Base-by-base conservation (phyloP, 352 stramenopile species). In the Sclerospora graminicola region DNA sequence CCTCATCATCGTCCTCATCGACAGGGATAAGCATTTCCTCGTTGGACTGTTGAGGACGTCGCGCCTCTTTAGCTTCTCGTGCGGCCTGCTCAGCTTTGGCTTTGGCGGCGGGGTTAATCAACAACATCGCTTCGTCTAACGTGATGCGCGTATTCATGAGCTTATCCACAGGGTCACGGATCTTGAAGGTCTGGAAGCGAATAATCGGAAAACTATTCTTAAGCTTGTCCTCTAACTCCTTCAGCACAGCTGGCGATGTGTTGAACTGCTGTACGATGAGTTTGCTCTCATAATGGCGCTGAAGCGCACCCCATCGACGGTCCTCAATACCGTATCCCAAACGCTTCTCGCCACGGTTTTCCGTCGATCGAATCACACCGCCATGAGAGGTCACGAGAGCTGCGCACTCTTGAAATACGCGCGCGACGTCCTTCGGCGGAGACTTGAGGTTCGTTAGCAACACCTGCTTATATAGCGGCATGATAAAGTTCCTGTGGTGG, bases 391-490 rank as follows among this genome's bases (percentile, higher is more conserved):
- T 82, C 50, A 92, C 80, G 36, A 89, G 48, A 39, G 67, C 45
- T 41, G 80, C 73, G 53, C 70, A 80, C 46, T 92, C 80, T 62
- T 92, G 74, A 57, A 92, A 92, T 35, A 87, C 65, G 45, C 76
- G 63, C 41, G 80, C 77, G 46, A 88, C 77, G 23, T 92, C 77
- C 50, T 83, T 83, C 19, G 80, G 80, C 57, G 80, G 69, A 27
- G 77, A 80, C 75, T 92, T 92, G 57, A 89, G 69, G 65, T 89
- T 92, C 30, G 80, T 89, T 41, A 92, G 51, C 41, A 89, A 69
- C 60, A 92, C 80, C 49, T 92, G 80, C 76, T 92, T 92, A 65
- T 92, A 92, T 33, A 92, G 73, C 63, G 79, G 77, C 80, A 92
- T 92, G 31, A 36, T 26, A 3, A 26, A 3, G 21, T 26, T 26